Evolutionary conservation across 2,329 filamentous ascomycete species (phyloP), one percentile per base, ranked within the genome.

Genomic region (Verticillium tricorpus): DNA sequence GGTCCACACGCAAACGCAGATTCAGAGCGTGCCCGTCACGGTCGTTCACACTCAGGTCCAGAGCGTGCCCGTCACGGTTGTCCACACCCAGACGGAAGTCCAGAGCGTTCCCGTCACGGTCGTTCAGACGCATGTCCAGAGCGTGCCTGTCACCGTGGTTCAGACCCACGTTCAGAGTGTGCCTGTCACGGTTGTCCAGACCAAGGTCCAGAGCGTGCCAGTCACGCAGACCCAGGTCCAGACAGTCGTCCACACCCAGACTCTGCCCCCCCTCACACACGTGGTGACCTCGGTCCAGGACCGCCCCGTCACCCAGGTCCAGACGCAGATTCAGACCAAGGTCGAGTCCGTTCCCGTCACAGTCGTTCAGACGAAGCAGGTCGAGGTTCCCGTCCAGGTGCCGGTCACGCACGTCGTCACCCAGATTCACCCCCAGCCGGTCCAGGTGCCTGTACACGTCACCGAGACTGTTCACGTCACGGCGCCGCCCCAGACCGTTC

Each of bases 91-190:
- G 22, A 62, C 61, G 5, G 39, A 60, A 25, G 58, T 57, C 31
- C 55, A 66, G 34, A 61, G 61, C 40, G 62, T 64, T 1, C 60
- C 63, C 17, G 63, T 62, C 17, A 60, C 64, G 6, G 40, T 60
- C 17, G 52, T 63, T 39, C 60, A 52, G 8, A 59, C 58, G 3
- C 39, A 58, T 9, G 37, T 58, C 6, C 59, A 62, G 7, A 62
- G 63, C 19, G 56, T 62, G 9, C 61, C 63, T 5, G 55, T 60
- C 2, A 61, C 59, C 15, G 50, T 64, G 3, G 55, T 62, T 35
- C 39, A 61, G 45, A 56, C 54, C 12, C 17, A 55, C 57, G 58
- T 56, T n/a, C 55, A 61, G 11, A 37, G 35, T 39, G 55, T 58
- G 25, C 56, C 60, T 6, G 55, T 45, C 40, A 63, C 61, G 2